Base-by-base conservation (phyloP, 1,284 basidiomycete species). In the Cystobasidium pallidum region DNA sequence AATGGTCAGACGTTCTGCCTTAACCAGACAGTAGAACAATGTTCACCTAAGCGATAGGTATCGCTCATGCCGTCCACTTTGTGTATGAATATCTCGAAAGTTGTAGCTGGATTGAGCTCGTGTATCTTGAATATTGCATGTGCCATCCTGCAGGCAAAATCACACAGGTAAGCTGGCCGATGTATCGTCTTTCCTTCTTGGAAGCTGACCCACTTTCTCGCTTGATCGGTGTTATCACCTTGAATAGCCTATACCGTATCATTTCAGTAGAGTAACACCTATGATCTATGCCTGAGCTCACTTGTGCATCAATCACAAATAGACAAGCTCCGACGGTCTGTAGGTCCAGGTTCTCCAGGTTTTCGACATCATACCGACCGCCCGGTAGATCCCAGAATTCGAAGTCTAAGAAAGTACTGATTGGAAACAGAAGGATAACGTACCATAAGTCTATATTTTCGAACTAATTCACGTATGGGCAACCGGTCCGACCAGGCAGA, bases 301-400 rank as follows among this genome's bases (percentile, higher is more conserved):
- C 92, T 81, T 94, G 91, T 73, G 96, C 94, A 79, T 98, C 95
- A 77, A 98, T 91, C n/a, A 98, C 93, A 78, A 94, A 99, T 43
- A 98, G 88, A 75, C 98, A 78, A 28, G 81, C 80, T 28, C 78
- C 79, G 11, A 80, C 77, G 10, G 74, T 73, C 17, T 77, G 77
- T 64, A 78, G 75, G 11, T 76, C 74, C 57, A 80, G 66, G 26
- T 76, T 86, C 21, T 88, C 89, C 26, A 93, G 84, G 21, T 87
- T 86, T 32, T 92, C 89, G 2, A 89, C 85, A 3, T 91, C 88
- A 66, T 88, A 87, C 72, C 89, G 91, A 32, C 80, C 78, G 13
- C 91, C 91, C 0, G 95, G 95, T 75, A 91, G 91, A 79, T 98
- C 94, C 92, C 93, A 97, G 79, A 98, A 88, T 80, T 97, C 91